Conservation (phyloP, 73 alveolate species). For the Stentor coeruleus region DNA sequence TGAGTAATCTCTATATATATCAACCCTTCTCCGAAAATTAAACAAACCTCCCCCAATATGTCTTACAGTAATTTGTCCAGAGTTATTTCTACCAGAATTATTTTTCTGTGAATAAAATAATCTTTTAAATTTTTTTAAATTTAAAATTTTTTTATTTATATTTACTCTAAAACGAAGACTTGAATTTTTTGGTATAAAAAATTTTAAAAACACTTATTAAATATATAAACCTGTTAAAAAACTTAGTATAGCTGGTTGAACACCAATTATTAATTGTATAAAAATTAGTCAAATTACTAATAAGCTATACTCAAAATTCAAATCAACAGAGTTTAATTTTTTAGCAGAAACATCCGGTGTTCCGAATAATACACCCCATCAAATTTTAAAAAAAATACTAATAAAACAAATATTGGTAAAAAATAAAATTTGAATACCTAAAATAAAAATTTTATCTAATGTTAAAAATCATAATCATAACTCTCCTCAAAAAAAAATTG, state of each 20-base stretch:
- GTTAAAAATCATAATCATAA: background rate
- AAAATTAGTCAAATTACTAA: background rate
- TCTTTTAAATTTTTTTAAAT: no score
- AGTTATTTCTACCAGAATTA: no score
- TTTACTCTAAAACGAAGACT: no score
- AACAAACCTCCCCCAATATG: no score
- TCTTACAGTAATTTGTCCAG: no score
- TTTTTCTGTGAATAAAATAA: no score
- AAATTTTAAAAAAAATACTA: slow-evolving; percentile 22
- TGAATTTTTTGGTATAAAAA: no score
- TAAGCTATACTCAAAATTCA: background rate
- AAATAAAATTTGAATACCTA: background rate
- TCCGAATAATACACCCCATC: slow-evolving; percentile 21
- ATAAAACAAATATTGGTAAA: background rate
- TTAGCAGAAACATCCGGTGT: background rate
- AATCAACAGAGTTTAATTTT: background rate
- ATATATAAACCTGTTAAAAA: no score
- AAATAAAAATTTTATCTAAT: background rate
- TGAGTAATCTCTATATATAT: no score
- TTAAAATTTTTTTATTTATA: no score
- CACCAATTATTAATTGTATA: background rate
- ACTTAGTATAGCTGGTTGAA: background rate
- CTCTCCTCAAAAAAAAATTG: slow-evolving; percentile 9
- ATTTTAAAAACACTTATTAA: no score
- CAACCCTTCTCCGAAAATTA: no score